Conservation (phyloP, 1,284 basidiomycete species). For the Moniliella sp. region DNA sequence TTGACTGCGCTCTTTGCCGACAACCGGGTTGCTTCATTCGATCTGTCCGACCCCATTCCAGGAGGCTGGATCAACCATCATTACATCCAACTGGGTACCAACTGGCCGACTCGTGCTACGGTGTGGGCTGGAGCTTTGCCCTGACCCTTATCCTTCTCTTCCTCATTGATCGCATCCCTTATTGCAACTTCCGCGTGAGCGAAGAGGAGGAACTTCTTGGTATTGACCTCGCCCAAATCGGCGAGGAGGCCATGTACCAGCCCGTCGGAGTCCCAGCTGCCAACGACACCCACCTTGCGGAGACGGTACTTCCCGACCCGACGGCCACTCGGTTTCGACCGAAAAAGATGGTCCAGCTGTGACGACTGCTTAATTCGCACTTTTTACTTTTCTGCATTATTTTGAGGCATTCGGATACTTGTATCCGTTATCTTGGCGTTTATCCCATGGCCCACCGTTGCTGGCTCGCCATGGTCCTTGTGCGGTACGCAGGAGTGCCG, state of each 20-base stretch:
- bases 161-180: constrained; percentile 78
- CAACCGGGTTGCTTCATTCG: constrained; percentile 56
- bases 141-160: constrained; percentile 52
- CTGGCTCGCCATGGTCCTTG: too few relatives aligned
- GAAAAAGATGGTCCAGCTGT: too few relatives aligned
- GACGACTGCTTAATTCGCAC: too few relatives aligned
- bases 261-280: too few relatives aligned
- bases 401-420: too few relatives aligned
- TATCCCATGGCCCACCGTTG: too few relatives aligned
- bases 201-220: constrained; percentile 78
- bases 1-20: constrained; percentile 75
- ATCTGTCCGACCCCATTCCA: constrained; percentile 49
- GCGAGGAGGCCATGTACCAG: constrained; percentile 41
- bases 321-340: too few relatives aligned
- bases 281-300: too few relatives aligned
- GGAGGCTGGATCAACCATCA: constrained; percentile 70
- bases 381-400: too few relatives aligned
- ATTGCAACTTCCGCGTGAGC: constrained; percentile 52
- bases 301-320: too few relatives aligned
- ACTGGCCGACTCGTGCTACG: constrained; percentile 49
- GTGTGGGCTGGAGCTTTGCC: constrained; percentile 23
- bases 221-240: constrained; percentile 77
- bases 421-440: too few relatives aligned
- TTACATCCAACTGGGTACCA: constrained; percentile 51
- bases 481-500: too few relatives aligned